Conservation (phyloP, 176 grass and related monocot species). For the Bolboschoenus planiculmis region DNA sequence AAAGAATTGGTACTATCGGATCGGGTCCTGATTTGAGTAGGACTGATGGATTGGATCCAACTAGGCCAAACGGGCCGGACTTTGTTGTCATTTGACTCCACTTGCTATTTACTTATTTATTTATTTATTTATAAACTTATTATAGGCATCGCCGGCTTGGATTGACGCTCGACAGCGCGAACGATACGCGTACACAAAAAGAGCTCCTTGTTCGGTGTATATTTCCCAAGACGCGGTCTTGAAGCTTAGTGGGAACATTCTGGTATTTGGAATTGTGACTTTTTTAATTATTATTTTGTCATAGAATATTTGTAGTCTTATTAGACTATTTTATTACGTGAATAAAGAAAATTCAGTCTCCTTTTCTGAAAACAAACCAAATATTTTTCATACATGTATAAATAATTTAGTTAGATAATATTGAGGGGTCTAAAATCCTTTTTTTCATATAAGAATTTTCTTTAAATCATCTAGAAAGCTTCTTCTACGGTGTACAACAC, state of each 20-base stretch:
- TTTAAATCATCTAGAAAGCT: background rate
- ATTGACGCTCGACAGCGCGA: background rate
- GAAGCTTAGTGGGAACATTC: background rate
- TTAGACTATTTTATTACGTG: too few species aligned
- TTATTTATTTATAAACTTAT: background rate
- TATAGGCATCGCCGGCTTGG: background rate
- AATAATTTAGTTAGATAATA: too few species aligned
- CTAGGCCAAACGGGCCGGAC: background rate
- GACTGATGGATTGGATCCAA: background rate
- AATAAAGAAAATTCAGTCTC: background rate
- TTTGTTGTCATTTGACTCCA: background rate
- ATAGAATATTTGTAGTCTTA: background rate
- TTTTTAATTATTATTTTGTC: background rate
- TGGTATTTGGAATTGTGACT: too few species aligned
- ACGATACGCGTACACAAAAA: background rate
- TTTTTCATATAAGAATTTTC: background rate
- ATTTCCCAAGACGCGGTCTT: background rate
- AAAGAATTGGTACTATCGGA: background rate
- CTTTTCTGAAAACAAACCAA: too few species aligned
- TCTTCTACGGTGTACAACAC: constrained; percentile 1
- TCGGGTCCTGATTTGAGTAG: background rate
- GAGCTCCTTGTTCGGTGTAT: background rate
- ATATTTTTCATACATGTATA: too few species aligned
- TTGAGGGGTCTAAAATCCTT: background rate
- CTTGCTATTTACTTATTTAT: background rate